A percentile compares a stretch with the other conserved stretches of the same genome.
phyloP scores from a whole-genome alignment of 176 grass and related monocot genomes.

The Hyparrhenia diplandra region DNA sequence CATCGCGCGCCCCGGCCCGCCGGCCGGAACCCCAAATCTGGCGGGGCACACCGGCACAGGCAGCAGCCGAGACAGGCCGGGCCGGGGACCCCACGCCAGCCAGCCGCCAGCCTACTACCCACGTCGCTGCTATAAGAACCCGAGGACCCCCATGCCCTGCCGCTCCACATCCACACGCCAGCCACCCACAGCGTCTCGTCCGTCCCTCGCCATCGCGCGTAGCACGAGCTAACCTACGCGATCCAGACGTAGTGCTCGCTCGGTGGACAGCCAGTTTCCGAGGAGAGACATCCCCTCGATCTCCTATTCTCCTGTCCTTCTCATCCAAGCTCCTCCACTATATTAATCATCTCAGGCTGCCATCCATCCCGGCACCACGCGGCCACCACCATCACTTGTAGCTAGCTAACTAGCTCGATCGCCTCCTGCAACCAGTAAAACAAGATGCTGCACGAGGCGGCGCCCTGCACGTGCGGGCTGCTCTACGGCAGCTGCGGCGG shows the following conservation, averaged over 20 bases:
- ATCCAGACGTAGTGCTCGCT: slow-evolving; percentile 12
- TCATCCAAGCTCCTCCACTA: not conserved
- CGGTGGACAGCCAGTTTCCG: not conserved
- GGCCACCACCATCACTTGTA: not conserved
- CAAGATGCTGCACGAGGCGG: slow-evolving; percentile 59
- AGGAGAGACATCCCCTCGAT: slow-evolving; percentile 51
- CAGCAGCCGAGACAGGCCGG: not conserved
- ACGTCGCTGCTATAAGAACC: too few species aligned
- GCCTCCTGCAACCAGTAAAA: not conserved
- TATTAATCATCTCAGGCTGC: not conserved
- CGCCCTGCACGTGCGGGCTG: slow-evolving; percentile 63
- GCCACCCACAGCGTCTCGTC: not conserved
- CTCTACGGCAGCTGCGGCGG: slow-evolving; percentile 66
- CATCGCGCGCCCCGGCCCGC: slow-evolving; percentile 23
- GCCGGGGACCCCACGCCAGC: slow-evolving; percentile 1
- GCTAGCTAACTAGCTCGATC: not conserved
- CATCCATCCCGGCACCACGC: not conserved
- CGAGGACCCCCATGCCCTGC: too few species aligned
- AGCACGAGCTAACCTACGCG: not conserved
- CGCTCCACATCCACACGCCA: too few species aligned
- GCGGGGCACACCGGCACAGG: not conserved
- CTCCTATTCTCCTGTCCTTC: slow-evolving; percentile 21
- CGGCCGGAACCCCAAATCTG: slow-evolving; percentile 33
- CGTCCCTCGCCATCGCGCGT: not conserved
- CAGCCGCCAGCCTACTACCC: too few species aligned